Evolutionary conservation across 306 rosid species (phyloP).

Genomic region (Lagenaria siceraria): DNA sequence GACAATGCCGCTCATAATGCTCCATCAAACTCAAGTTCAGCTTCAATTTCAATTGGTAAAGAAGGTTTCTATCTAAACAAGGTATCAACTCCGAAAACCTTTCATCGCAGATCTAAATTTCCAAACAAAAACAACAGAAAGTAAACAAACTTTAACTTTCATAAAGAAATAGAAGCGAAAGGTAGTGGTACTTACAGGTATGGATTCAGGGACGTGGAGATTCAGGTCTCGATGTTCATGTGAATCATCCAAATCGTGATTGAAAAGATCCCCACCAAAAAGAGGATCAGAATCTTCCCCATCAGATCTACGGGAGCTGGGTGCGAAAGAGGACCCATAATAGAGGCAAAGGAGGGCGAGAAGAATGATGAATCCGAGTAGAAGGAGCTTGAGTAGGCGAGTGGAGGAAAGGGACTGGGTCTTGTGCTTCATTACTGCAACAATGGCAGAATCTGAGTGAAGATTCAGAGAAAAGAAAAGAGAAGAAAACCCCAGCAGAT

Average conservation of each 20-base stretch:
- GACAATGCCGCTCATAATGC: constrained; percentile 55
- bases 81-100: constrained; percentile 43
- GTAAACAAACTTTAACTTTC: neutral
- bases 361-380: constrained; percentile 18
- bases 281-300: constrained; percentile 14
- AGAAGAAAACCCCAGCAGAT: neutral
- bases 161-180: neutral
- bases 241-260: constrained; percentile 20
- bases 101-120: constrained; percentile 26
- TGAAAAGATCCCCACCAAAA: constrained; percentile 5
- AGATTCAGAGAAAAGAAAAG: neutral
- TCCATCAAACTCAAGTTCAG: constrained; percentile 41
- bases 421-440: constrained; percentile 26
- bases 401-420: constrained; percentile 12
- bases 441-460: neutral
- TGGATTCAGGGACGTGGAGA: constrained; percentile 24
- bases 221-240: constrained; percentile 18
- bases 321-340: constrained; percentile 34
- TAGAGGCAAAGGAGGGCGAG: constrained; percentile 33
- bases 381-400: constrained; percentile 13
- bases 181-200: constrained; percentile 22
- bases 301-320: constrained; percentile 38
- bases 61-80: constrained; percentile 44
- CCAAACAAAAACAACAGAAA: neutral
- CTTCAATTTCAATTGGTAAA: constrained; percentile 35